Conservation (phyloP, 2,329 filamentous ascomycete genomes). For the Eutypella sp. region DNA sequence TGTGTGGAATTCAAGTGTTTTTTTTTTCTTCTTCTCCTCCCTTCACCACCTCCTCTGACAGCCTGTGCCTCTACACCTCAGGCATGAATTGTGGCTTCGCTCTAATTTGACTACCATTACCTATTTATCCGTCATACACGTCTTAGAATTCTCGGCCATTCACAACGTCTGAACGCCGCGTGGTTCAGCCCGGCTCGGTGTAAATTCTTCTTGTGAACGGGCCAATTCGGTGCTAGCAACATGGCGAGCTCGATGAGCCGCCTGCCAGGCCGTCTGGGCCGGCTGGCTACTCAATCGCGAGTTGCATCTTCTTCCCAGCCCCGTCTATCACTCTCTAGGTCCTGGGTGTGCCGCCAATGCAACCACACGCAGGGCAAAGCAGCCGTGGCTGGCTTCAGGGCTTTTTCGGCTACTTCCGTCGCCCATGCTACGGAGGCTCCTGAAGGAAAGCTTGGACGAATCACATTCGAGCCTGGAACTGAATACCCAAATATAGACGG, state of each 20-base stretch:
- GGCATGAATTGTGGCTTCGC: no score
- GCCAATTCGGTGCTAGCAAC: slow-evolving; percentile 1
- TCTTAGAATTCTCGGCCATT: no score
- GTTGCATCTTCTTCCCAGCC: slow-evolving; percentile 13
- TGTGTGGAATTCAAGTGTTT: no score
- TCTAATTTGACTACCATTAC: no score
- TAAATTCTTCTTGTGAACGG: slow-evolving; percentile 1
- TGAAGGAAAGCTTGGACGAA: slow-evolving; percentile 6
- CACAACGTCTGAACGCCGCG: no score
- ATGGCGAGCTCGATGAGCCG: slow-evolving; percentile 23
- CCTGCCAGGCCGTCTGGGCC: slow-evolving; percentile 25
- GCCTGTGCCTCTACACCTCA: no score
- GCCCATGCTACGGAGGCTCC: slow-evolving; percentile 4
- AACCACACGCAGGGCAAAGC: slow-evolving; percentile 11
- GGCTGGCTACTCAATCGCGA: slow-evolving; percentile 22
- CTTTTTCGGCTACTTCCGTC: slow-evolving; percentile 10
- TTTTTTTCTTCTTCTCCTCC: no score
- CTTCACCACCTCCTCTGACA: no score
- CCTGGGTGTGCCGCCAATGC: slow-evolving; percentile 18
- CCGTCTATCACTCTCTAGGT: slow-evolving; percentile 9
- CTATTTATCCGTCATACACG: no score
- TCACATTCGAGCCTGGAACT: slow-evolving; percentile 14
- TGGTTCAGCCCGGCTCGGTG: no score
- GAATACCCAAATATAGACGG: slow-evolving; percentile 44
- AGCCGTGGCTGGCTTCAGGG: slow-evolving; percentile 9